Percentiles rank a stretch among this genome's conserved stretches.
Evolutionary conservation across 805 yeast species (phyloP).

Genomic region (Nakazawaea anatomiae): DNA sequence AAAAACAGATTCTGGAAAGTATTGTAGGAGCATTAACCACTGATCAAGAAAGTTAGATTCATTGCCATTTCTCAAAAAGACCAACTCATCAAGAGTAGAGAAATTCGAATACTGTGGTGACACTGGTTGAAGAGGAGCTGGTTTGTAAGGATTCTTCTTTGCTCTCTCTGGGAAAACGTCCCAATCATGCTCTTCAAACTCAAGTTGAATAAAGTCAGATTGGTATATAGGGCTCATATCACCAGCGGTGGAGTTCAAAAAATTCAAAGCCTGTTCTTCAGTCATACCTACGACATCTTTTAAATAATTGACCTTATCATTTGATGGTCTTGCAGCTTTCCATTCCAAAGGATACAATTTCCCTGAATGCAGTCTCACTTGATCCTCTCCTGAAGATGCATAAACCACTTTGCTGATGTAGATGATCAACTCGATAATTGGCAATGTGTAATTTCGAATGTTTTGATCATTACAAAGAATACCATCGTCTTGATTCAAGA

Average conservation of each 20-base stretch:
- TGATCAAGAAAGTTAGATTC: slow-evolving; percentile 33
- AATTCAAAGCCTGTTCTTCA: slow-evolving; percentile 23
- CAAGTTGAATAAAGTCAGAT: slow-evolving; percentile 15
- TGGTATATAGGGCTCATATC: slow-evolving; percentile 15
- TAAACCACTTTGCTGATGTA: slow-evolving; percentile 37
- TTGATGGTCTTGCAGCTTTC: slow-evolving; percentile 36
- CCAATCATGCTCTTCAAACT: slow-evolving; percentile 27
- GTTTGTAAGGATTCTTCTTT: slow-evolving; percentile 18
- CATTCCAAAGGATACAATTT: slow-evolving; percentile 29
- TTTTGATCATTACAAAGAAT: slow-evolving; percentile 14
- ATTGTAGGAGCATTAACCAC: slow-evolving; percentile 36
- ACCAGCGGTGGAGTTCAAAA: slow-evolving; percentile 18
- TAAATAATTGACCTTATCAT: slow-evolving; percentile 27
- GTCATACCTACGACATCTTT: slow-evolving; percentile 24
- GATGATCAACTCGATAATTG: slow-evolving; percentile 39
- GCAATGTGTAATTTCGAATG: slow-evolving; percentile 25
- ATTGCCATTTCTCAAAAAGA: slow-evolving; percentile 28
- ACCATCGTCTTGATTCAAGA: slow-evolving; percentile 24
- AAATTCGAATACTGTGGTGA: slow-evolving; percentile 31
- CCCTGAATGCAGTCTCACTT: slow-evolving; percentile 27
- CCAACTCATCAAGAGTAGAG: slow-evolving; percentile 34
- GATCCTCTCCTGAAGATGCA: slow-evolving; percentile 29
- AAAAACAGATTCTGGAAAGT: slow-evolving; percentile 30
- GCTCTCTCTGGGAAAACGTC: slow-evolving; percentile 12
- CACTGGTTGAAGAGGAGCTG: slow-evolving; percentile 22